Evolutionary conservation across 1,284 basidiomycete species (phyloP).

Genomic region (Spongiforma sp.): DNA sequence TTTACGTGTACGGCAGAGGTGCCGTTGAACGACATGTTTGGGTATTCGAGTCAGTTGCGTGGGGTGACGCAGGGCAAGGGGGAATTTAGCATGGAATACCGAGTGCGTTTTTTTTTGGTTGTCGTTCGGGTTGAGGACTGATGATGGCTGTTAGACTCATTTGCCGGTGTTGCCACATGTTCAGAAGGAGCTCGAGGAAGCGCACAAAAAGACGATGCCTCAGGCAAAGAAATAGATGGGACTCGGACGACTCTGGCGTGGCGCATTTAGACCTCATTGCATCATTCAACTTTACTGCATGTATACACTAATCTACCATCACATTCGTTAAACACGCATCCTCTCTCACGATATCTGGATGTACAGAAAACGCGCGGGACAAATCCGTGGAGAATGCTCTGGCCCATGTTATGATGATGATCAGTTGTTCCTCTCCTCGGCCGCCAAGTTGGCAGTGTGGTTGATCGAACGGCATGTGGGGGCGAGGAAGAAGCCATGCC

Average conservation of each 20-base stretch:
- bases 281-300: constrained; percentile 13
- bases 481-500: no score
- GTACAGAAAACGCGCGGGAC: no score
- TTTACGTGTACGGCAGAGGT: constrained; percentile 94
- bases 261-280: constrained; percentile 16
- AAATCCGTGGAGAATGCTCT: no score
- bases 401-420: no score
- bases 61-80: constrained; percentile 97
- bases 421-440: no score
- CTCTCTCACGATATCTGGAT: constrained; percentile 4
- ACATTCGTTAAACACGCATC: constrained; percentile 12
- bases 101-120: constrained; percentile 52
- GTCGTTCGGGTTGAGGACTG: neutral
- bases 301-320: constrained; percentile 15
- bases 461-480: no score
- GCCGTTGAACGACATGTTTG: constrained; percentile 98
- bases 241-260: neutral
- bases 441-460: no score
- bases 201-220: constrained; percentile 53
- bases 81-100: constrained; percentile 97
- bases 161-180: constrained; percentile 88
- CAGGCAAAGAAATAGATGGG: constrained; percentile 59
- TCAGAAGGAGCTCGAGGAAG: constrained; percentile 80
- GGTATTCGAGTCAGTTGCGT: constrained; percentile 91
- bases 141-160: constrained; percentile 58